Evolutionary conservation across 306 rosid species (phyloP), one percentile per base, ranked within the genome.

Genomic region (Myrica gale): DNA sequence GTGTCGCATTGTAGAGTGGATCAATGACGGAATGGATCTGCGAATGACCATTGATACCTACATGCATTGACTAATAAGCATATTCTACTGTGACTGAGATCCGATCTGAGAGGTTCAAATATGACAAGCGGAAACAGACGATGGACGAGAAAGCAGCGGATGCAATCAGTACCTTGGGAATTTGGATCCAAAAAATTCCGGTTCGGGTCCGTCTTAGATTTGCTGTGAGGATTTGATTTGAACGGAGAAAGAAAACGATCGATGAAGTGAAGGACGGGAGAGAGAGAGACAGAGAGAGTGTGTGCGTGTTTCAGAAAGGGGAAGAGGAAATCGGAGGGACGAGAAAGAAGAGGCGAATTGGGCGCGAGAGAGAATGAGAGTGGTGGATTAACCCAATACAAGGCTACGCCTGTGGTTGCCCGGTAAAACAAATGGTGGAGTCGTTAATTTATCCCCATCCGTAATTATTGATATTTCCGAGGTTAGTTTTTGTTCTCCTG

Each of bases 331-430:
- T 37, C 32, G 56, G 73, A 19, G 56, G 68, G 42, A 41, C 43
- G 78, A 63, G 81, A 69, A 72, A 72, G 86, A 71, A 78, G 55
- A 62, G 80, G 92, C 89, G 88, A 84, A 86, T 79, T 82, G 72
- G 83, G 89, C 84, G 98, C 93, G 93, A 82, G 88, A 75, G 86
- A 41, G n/a, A n/a, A n/a, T 41, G 50, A 17, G 69, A 65, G 20
- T 17, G 80, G 74, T 73, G 68, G 84, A 88, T 84, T 75, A 58
- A 75, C 84, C 70, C 76, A 75, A 75, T 76, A 82, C 74, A 68
- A 66, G 83, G 66, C 84, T 26, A 17, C 12, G 55, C 53, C 63
- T 62, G 72, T 74, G 63, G 79, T 76, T 80, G 76, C 88, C 84
- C 73, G 71, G 90, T 88, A 90, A 88, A 86, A 32, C 2, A 32